Evolutionary conservation across 164 flowering plant genomes (phyloP).

Genomic region (Kingdonia uniflora): DNA sequence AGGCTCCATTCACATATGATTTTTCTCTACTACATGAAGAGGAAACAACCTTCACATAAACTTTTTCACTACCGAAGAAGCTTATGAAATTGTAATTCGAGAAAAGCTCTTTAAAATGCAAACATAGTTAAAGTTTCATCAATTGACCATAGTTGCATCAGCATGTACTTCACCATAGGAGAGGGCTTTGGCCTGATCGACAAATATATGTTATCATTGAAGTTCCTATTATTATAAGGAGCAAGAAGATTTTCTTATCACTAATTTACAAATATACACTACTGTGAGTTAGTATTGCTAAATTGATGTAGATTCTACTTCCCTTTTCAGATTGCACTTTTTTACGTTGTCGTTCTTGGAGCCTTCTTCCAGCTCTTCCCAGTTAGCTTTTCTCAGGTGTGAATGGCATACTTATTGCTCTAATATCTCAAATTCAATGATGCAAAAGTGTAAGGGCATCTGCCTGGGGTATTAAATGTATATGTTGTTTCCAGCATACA

Average conservation of each 20-base stretch:
- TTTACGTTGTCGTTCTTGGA: constrained; percentile 82
- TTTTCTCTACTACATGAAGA: too few species aligned
- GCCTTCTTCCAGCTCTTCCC: constrained; percentile 82
- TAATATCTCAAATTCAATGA: constrained; percentile 8
- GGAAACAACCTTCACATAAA: too few species aligned
- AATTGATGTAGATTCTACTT: not conserved
- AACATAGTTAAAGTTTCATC: too few species aligned
- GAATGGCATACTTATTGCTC: constrained; percentile 5
- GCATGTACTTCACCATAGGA: too few species aligned
- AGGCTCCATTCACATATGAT: too few species aligned
- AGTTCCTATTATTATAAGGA: not conserved
- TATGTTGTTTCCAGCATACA: constrained; percentile 36
- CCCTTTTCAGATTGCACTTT: constrained; percentile 67
- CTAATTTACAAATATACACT: not conserved
- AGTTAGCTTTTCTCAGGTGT: constrained; percentile 81
- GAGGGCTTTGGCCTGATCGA: too few species aligned
- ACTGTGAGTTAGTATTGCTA: not conserved
- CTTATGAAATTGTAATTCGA: too few species aligned
- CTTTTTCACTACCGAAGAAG: too few species aligned
- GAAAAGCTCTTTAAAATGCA: too few species aligned
- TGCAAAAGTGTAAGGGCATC: not conserved
- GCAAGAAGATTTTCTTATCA: not conserved
- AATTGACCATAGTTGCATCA: too few species aligned
- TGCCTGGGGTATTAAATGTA: too few species aligned
- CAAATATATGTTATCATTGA: too few species aligned